A percentile compares a stretch with the other conserved stretches of the same genome.
Evolutionary conservation across 2,329 filamentous ascomycete species (phyloP).

Genomic region (Colletotrichum plurivorum): DNA sequence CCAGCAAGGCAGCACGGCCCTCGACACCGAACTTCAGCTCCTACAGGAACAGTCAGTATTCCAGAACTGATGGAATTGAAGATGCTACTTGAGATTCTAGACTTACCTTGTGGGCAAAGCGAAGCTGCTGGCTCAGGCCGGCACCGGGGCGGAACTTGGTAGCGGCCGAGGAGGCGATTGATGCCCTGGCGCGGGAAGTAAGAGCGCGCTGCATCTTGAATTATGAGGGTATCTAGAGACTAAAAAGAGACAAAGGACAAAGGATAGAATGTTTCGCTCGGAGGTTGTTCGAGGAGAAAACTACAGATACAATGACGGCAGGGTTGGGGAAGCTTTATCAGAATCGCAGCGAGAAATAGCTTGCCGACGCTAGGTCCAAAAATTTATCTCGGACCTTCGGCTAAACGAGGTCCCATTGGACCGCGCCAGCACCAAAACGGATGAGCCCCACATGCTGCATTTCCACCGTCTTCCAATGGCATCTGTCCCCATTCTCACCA

Average conservation of each 20-base stretch:
- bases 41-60: conserved; percentile 63
- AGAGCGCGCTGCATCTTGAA: conserved; percentile 94
- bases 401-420: conserved; percentile 54
- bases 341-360: neutral
- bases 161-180: conserved; percentile 80
- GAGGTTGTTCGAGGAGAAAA: conserved; percentile 46
- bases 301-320: conserved; percentile 44
- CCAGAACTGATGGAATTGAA: conserved; percentile 39
- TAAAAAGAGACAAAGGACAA: conserved; percentile 48
- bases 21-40: conserved; percentile 99
- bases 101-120: conserved; percentile 96
- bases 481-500: conserved; percentile 44
- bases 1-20: conserved; percentile 87
- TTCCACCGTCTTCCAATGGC: conserved; percentile 57
- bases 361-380: conserved; percentile 48
- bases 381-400: conserved; percentile 59
- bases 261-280: conserved; percentile 47
- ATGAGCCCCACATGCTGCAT: conserved; percentile 47
- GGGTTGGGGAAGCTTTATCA: conserved; percentile 34
- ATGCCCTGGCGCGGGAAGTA: conserved; percentile 83
- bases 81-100: conserved; percentile 12
- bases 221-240: conserved; percentile 49
- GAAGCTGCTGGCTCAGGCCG: conserved; percentile 86
- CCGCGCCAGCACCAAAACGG: conserved; percentile 48
- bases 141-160: conserved; percentile 74